Evolutionary conservation across 1,284 basidiomycete species (phyloP).

Genomic region (Cutaneotrichosporon mucoides): DNA sequence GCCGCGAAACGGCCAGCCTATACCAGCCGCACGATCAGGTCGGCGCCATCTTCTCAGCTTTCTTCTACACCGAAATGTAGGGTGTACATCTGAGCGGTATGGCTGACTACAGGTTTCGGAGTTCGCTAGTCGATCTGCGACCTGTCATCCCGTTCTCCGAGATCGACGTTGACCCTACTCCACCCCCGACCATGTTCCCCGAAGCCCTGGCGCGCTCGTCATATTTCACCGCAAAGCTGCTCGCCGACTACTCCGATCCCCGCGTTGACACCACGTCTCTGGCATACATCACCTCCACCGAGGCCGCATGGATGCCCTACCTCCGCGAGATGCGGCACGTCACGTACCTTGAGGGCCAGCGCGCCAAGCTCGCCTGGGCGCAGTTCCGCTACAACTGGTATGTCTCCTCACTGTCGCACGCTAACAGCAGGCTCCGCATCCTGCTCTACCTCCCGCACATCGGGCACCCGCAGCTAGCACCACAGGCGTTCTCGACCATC

Average conservation of each 20-base stretch:
- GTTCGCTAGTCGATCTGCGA: constrained; percentile 20
- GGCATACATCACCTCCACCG: constrained; percentile 18
- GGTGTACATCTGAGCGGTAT: background rate
- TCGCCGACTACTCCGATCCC: constrained; percentile 23
- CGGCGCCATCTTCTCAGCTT: constrained; percentile 21
- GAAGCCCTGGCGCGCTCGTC: constrained; percentile 14
- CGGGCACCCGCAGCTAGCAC: constrained; percentile 5
- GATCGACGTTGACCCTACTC: constrained; percentile 24
- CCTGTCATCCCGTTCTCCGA: constrained; percentile 23
- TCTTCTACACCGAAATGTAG: constrained; percentile 28
- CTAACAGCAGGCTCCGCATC: constrained; percentile 20
- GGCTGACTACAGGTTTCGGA: constrained; percentile 17
- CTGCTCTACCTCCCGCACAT: constrained; percentile 23
- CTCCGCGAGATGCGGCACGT: constrained; percentile 18
- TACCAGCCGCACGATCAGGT: constrained; percentile 25
- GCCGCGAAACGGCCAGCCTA: constrained; percentile 17
- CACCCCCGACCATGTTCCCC: constrained; percentile 12
- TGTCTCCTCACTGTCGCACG: background rate
- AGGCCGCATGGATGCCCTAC: constrained; percentile 20
- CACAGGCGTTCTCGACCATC: constrained; percentile 15
- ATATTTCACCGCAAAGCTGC: constrained; percentile 14
- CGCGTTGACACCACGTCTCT: constrained; percentile 20
- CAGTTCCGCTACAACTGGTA: constrained; percentile 28
- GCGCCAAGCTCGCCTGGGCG: constrained; percentile 17
- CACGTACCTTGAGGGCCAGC: background rate